These are phyloP conservation scores for Dendrobium huoshanense DNA, from an alignment of 106 monocot species.

Conservation along the genomic window DNA sequence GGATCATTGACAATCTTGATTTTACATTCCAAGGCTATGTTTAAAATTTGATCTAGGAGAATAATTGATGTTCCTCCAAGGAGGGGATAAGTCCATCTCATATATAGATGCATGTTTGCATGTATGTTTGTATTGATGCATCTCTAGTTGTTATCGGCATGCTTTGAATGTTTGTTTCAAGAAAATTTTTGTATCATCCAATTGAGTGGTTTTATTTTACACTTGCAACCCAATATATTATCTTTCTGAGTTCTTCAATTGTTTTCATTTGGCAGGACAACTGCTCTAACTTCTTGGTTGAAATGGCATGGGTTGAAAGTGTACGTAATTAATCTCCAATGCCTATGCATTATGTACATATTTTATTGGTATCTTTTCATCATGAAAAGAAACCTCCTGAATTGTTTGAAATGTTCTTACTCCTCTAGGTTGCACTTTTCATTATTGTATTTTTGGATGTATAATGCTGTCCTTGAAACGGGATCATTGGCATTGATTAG, in stretches of 20 bases:
- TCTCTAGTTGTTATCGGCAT: background rate
- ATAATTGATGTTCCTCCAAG: background rate
- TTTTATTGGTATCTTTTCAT: background rate
- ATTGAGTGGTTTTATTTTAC: background rate
- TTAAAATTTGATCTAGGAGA: background rate
- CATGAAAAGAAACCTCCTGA: background rate
- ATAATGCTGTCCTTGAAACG: background rate
- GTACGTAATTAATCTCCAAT: constrained; percentile 35
- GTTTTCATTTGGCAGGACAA: constrained; percentile 35
- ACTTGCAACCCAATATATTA: background rate
- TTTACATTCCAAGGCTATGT: background rate
- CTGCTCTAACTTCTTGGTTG: constrained; percentile 53
- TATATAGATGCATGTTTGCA: background rate
- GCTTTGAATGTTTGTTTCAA: background rate
- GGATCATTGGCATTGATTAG: background rate
- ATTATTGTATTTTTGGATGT: background rate
- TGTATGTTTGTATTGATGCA: background rate
- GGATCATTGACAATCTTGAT: background rate
- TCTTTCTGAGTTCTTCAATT: background rate
- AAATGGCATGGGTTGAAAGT: constrained; percentile 77
- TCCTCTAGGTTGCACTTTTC: background rate
- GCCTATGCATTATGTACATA: background rate
- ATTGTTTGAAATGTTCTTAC: constrained; percentile 3
- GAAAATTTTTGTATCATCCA: background rate
- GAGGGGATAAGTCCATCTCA: background rate